Base-by-base conservation (phyloP, 2,329 filamentous ascomycete species). In the Xylariaceae sp. region DNA sequence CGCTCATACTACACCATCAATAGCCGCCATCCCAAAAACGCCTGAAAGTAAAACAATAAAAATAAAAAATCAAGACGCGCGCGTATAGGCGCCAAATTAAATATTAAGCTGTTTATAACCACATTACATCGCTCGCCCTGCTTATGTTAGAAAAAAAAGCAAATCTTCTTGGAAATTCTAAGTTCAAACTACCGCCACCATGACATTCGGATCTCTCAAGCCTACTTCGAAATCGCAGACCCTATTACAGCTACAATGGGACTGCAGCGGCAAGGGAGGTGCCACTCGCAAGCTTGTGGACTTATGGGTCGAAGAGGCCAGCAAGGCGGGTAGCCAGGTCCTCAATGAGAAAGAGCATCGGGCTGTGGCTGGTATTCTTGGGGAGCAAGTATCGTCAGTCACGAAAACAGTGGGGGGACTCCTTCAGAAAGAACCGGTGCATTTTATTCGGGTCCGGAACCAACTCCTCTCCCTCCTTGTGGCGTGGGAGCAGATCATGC, bases 401-500 rank as follows among this genome's bases (percentile, higher is more conserved):
- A 22, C 36, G n/a, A 22, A 38, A 7, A 38, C 5, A n/a, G 36
- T 38, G 8, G 36, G 23, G 36, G 22, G 20, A 22, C 19, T 38
- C 22, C 20, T 38, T 19, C 20, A 25, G 16, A 22, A 22, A 10
- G 22, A 22, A 19, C 19, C 17, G 36, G 22, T 4, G 3, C 19
- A 38, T 25, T 38, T 22, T 25, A 38, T 38, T 19, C 36, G 20
- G 4, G 22, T 25, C 16, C 38, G 38, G 27, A 32, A 29, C 22
- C 22, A 41, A 25, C 34, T 56, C 19, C 50, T 47, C 33, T 59
- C 38, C 16, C 23, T 48, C 20, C 47, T 55, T 41, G 55, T 54
- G 10, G 57, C 59, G 16, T 59, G 47, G 43, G 63, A 65, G 52
- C 67, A 60, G 43, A 64, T 60, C 59, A 64, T 45, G 66, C 63